Evolutionary conservation across 2,329 filamentous ascomycete species (phyloP), one percentile per base, ranked within the genome.

Genomic region (Aspergillus ibericus): DNA sequence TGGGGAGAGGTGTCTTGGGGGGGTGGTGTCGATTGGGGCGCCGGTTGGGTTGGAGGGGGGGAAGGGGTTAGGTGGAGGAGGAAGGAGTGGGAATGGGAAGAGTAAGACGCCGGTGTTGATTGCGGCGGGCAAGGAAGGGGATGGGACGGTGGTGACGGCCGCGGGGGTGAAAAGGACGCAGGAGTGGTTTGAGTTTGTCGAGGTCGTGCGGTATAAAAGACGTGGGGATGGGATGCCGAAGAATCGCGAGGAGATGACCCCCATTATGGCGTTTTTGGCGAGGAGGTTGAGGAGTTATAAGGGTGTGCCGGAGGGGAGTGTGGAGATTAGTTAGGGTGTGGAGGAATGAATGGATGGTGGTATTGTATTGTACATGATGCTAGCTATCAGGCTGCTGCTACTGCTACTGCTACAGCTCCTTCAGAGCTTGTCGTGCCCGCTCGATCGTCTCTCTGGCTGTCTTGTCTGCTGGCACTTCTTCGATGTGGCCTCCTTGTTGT

Each of bases 161-260:
- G 83, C 85, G 9, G 85, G 85, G 0, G 80, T 88, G 15, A 82
- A 86, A n/a, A 78, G 82, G 58, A 77, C 92, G 35, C 88, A 86
- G 71, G 78, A 80, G 42, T 82, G 85, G 55, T 95, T 93, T 74
- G 78, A 81, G 63, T 81, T 86, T 67, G 86, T 91, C 20, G 82
- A 86, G 72, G 81, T 88, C 63, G 86, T 86, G 56, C 84, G 84
- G 68, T 95, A 90, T 86, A 84, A 82, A 68, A 85, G 88, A 70
- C 75, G 73, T 2, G 90, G 88, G 5, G 91, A 96, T 73, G 83
- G 83, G 1, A 96, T 97, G 93, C 92, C 92, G n/a, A 80, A 81
- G 47, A 88, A 83, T 71, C 82, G 89, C 54, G 92, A 96, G 10
- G 93, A 98, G 81, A 93, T 96, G 83, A 71, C 93, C 68, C 92